Evolutionary conservation across 805 yeast species (phyloP), one percentile per base, ranked within the genome.

Genomic region (Saccharomycopsis schoenii): DNA sequence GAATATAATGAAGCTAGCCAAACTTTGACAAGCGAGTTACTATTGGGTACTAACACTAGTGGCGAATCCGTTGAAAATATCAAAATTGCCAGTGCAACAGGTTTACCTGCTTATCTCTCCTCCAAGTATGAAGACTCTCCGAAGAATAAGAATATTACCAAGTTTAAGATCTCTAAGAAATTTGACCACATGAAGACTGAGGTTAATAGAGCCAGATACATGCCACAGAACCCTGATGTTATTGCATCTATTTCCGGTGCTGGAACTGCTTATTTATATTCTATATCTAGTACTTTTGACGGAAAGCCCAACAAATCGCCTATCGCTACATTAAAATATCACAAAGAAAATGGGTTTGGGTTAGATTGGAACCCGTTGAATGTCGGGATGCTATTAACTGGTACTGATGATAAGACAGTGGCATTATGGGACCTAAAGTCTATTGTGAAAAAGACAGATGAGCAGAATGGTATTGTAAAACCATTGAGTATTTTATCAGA

Each of bases 21-120:
- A n/a, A 64, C 73, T 5, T 73, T 77, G 12, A 77, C 77, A 29
- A 79, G 86, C 64, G 79, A 81, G 59, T 66, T 88, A 61, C 67
- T 88, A 10, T 68, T 88, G 21, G 90, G 92, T 2, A 87, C 96
- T 0, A 89, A 86, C 68, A 85, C 93, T 0, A 81, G 88, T 1
- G 89, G 86, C 4, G 84, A 80, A 58, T 92, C 84, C 62, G 76
- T 75, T 1, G 83, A 88, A 67, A 85, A 80, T 68, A 72, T 88
- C 64, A 88, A 88, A 72, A 87, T 40, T 89, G 88, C 0, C 71
- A 82, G 0, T 81, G 88, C 2, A 81, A 80, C 54, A 66, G 52
- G 52, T 2, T 86, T 39, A 89, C 93, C 8, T 66, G 37, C 43
- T 2, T 68, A 67, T 10, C 64, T 67, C 40, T 68, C 70, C 2